phyloP scores from a whole-genome alignment of 2,329 filamentous ascomycete species.

The Cladorrhinum sp. region DNA sequence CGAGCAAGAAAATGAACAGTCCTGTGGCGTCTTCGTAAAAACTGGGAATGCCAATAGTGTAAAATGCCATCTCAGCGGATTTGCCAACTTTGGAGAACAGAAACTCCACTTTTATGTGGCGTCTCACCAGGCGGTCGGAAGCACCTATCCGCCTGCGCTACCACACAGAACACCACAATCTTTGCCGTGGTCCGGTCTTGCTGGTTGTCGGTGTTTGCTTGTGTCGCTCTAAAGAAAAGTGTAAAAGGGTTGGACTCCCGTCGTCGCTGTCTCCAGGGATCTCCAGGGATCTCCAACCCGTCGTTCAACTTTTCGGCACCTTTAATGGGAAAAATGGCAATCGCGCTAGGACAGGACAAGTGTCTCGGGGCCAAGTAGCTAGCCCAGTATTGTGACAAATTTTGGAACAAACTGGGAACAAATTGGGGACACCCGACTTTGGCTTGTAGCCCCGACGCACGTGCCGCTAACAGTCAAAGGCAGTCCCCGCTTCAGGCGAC shows the following conservation, averaged over 20 bases:
- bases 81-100: background rate
- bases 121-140: background rate
- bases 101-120: background rate
- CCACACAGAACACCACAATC: background rate
- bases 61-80: background rate
- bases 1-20: too few species aligned
- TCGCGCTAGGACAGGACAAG: background rate
- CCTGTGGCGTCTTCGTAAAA: background rate
- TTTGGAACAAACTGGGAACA: background rate
- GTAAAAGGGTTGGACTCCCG: background rate
- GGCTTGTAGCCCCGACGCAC: background rate
- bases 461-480: background rate
- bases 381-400: background rate
- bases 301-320: too few species aligned
- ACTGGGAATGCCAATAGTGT: background rate
- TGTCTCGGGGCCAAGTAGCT: background rate
- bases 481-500: constrained; percentile 1
- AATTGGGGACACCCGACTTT: too few species aligned
- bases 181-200: background rate
- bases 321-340: background rate
- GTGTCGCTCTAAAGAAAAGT: background rate
- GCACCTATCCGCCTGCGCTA: background rate
- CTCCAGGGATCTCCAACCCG: too few species aligned
- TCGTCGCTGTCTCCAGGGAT: background rate
- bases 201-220: background rate